Conservation (phyloP, 106 monocot genomes). For the Iris macrosiphon region DNA sequence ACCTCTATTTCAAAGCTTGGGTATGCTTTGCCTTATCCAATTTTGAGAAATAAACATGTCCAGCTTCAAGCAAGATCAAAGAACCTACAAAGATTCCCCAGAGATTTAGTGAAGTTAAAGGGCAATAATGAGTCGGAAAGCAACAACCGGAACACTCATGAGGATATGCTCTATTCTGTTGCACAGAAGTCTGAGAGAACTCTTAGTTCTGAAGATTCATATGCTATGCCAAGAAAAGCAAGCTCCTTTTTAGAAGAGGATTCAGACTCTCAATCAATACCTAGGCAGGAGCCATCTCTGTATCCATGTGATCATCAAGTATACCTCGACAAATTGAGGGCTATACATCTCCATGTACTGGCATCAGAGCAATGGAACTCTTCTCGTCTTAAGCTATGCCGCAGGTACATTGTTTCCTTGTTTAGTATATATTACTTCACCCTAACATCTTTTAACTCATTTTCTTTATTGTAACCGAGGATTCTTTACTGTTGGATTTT, state of each 20-base stretch:
- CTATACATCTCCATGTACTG: slow-evolving; percentile 26
- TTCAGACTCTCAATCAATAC: not conserved
- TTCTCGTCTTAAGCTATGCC: slow-evolving; percentile 20
- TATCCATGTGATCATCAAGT: not conserved
- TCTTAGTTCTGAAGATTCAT: not conserved
- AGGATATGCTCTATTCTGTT: slow-evolving; percentile 10
- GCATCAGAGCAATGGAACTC: slow-evolving; percentile 30
- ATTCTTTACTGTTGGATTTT: slow-evolving; percentile 2
- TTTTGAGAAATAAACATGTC: not conserved
- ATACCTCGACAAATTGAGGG: slow-evolving; percentile 23
- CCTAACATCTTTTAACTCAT: not conserved
- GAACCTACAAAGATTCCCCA: not conserved
- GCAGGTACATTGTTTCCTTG: slow-evolving; percentile 14
- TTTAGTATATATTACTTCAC: not conserved
- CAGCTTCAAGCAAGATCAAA: slow-evolving; percentile 12
- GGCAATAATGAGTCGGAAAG: slow-evolving; percentile 14
- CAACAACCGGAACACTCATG: slow-evolving; percentile 10
- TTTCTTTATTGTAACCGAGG: no score
- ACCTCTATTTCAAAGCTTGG: not conserved
- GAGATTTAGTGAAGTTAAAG: slow-evolving; percentile 8
- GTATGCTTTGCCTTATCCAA: not conserved
- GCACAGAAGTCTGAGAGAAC: slow-evolving; percentile 5
- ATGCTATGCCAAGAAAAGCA: slow-evolving; percentile 1
- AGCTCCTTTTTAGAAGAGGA: not conserved
- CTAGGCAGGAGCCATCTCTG: slow-evolving; percentile 1